These are phyloP conservation scores for Fusarium drepaniforme DNA, from an alignment of 2,329 filamentous ascomycete genomes.

Conservation along the genomic window DNA sequence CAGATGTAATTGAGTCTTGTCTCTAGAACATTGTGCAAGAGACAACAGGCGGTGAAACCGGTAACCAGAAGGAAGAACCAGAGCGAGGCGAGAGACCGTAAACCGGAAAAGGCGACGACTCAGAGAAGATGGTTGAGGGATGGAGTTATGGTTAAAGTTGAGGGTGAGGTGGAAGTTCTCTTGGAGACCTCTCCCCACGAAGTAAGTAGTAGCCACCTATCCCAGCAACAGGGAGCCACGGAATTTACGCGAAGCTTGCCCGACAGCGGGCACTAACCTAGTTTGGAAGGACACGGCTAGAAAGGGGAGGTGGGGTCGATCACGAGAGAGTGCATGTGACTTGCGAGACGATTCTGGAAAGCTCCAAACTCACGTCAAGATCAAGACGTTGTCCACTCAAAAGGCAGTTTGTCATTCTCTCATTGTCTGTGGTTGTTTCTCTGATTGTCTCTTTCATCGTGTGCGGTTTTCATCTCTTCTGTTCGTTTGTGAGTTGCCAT, in stretches of 20 bases:
- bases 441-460: neutral
- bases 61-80: constrained; percentile 57
- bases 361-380: neutral
- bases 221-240: constrained; percentile 42
- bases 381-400: neutral
- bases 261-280: constrained; percentile 32
- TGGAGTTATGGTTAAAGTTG: constrained; percentile 45
- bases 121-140: constrained; percentile 41
- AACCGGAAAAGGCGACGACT: constrained; percentile 38
- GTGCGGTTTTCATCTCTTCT: neutral
- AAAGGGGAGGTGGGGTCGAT: constrained; percentile 37
- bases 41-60: constrained; percentile 51
- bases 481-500: neutral
- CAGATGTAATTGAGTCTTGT: constrained; percentile 45
- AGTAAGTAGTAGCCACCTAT: constrained; percentile 39
- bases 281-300: constrained; percentile 19
- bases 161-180: constrained; percentile 59
- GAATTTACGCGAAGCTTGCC: constrained; percentile 48
- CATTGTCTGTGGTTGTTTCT: neutral
- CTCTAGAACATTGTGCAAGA: constrained; percentile 56
- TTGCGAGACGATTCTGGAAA: neutral
- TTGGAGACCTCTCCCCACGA: constrained; percentile 46
- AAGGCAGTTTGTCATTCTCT: neutral
- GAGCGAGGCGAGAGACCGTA: constrained; percentile 51
- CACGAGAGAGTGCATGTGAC: constrained; percentile 41